Percentiles rank a stretch among this genome's conserved stretches.
phyloP scores from a whole-genome alignment of 139 green algal species.

The Volvox reticuliferus region DNA sequence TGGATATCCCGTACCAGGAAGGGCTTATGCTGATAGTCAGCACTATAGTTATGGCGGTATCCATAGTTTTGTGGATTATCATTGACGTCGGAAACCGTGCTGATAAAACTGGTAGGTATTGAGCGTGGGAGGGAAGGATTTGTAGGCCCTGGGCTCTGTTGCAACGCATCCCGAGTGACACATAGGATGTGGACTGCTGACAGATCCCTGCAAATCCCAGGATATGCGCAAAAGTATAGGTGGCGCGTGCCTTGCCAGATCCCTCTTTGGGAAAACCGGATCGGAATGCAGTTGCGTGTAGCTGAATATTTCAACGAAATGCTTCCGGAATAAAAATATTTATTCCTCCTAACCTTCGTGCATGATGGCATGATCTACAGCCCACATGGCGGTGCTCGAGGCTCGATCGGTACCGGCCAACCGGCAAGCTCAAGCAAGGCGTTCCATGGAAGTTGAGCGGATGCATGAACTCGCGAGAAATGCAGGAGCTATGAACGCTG shows the following conservation, averaged over 20 bases:
- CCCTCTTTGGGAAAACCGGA: too few species aligned
- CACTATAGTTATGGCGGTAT: conserved; percentile 26
- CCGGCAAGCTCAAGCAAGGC: background rate
- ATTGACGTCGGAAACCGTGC: conserved; percentile 29
- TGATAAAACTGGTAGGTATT: background rate
- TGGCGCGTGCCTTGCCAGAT: too few species aligned
- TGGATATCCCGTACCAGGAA: conserved; percentile 29
- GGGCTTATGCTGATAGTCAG: conserved; percentile 29
- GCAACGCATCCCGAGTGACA: too few species aligned
- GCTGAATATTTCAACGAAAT: too few species aligned
- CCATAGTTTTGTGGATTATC: conserved; percentile 17
- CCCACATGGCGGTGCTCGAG: conserved; percentile 8
- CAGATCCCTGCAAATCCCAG: too few species aligned
- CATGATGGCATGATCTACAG: background rate
- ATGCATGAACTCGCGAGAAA: background rate
- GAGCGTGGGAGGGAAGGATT: too few species aligned
- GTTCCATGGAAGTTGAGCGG: background rate
- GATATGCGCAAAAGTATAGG: too few species aligned
- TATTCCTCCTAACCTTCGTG: too few species aligned
- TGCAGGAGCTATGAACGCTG: background rate
- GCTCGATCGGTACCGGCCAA: background rate
- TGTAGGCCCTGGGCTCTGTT: too few species aligned
- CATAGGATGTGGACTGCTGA: too few species aligned
- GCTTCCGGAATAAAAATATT: too few species aligned
- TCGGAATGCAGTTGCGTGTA: too few species aligned